phyloP scores from a whole-genome alignment of 2,329 filamentous ascomycete species.

The Graphiopsis chlorocephala region DNA sequence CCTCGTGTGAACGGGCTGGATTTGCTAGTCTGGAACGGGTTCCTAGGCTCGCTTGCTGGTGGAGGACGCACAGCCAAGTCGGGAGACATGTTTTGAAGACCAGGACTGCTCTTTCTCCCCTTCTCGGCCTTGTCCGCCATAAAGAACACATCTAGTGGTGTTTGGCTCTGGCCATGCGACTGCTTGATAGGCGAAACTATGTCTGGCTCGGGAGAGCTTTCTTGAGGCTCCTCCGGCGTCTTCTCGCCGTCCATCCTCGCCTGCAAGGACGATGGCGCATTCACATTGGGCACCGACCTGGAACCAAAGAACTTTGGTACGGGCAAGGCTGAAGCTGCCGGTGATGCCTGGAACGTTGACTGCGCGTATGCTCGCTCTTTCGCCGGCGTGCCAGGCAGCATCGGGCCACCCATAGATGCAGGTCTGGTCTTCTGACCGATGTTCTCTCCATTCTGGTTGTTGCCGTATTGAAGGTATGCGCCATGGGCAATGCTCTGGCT shows the following conservation, averaged over 20 bases:
- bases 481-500: background rate
- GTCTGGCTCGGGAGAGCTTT: slow-evolving; percentile 51
- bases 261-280: slow-evolving; percentile 43
- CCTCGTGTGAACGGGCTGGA: slow-evolving; percentile 66
- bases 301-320: slow-evolving; percentile 79
- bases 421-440: slow-evolving; percentile 34
- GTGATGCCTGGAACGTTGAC: slow-evolving; percentile 91
- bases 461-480: slow-evolving; percentile 18
- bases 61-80: slow-evolving; percentile 36
- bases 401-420: slow-evolving; percentile 44
- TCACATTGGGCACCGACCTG: slow-evolving; percentile 69
- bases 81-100: slow-evolving; percentile 53
- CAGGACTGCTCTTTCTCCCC: slow-evolving; percentile 57
- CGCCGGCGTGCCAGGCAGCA: slow-evolving; percentile 40
- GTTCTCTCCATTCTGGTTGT: slow-evolving; percentile 22
- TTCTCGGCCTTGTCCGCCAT: slow-evolving; percentile 79
- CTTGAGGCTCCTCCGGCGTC: slow-evolving; percentile 46
- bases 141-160: slow-evolving; percentile 87
- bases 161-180: slow-evolving; percentile 53
- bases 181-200: slow-evolving; percentile 44
- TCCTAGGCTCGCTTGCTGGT: slow-evolving; percentile 25
- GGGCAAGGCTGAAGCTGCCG: slow-evolving; percentile 83
- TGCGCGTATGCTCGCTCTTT: slow-evolving; percentile 73
- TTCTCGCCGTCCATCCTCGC: slow-evolving; percentile 44
- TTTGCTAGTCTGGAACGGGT: slow-evolving; percentile 34